These are phyloP conservation scores for Trichoderma pleuroti DNA, from an alignment of 2,329 filamentous ascomycete genomes.

Conservation along the genomic window DNA sequence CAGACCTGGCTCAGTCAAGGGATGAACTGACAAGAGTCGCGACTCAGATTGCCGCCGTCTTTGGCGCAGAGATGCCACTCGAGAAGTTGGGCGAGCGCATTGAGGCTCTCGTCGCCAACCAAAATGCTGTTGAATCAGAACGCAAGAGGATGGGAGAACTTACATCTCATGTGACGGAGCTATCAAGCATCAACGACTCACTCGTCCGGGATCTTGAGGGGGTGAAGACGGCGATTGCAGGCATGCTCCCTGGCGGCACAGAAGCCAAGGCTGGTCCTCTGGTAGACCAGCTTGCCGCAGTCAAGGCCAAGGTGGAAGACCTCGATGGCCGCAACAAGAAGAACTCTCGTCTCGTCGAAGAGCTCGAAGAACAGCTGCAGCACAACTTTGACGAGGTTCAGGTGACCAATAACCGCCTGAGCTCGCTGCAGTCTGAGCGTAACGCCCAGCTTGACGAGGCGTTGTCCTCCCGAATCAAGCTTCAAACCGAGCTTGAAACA, in stretches of 20 bases:
- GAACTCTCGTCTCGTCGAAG: conserved; percentile 86
- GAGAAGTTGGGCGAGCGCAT: conserved; percentile 64
- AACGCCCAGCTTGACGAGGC: conserved; percentile 75
- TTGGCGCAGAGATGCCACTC: conserved; percentile 62
- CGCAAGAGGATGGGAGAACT: conserved; percentile 58
- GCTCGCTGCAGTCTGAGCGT: conserved; percentile 72
- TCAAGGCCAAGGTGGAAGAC: conserved; percentile 64
- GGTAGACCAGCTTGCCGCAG: conserved; percentile 53
- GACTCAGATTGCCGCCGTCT: conserved; percentile 57
- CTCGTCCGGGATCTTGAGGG: conserved; percentile 61
- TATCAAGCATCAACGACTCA: conserved; percentile 56
- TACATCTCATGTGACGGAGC: conserved; percentile 51
- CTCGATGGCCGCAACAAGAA: conserved; percentile 74
- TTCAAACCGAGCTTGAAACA: conserved; percentile 66
- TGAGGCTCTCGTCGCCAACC: conserved; percentile 52
- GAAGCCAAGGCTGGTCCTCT: conserved; percentile 44
- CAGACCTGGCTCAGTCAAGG: conserved; percentile 61
- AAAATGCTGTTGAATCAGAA: conserved; percentile 57
- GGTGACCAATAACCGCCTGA: conserved; percentile 77
- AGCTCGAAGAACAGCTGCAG: conserved; percentile 94
- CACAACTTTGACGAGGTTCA: conserved; percentile 94
- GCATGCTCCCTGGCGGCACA: conserved; percentile 45
- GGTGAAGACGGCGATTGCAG: conserved; percentile 52
- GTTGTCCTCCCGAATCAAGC: conserved; percentile 57
- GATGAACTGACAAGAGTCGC: conserved; percentile 64